These are phyloP conservation scores for Tylopilus sp. DNA, from an alignment of 1,284 basidiomycete genomes.

Conservation along the genomic window DNA sequence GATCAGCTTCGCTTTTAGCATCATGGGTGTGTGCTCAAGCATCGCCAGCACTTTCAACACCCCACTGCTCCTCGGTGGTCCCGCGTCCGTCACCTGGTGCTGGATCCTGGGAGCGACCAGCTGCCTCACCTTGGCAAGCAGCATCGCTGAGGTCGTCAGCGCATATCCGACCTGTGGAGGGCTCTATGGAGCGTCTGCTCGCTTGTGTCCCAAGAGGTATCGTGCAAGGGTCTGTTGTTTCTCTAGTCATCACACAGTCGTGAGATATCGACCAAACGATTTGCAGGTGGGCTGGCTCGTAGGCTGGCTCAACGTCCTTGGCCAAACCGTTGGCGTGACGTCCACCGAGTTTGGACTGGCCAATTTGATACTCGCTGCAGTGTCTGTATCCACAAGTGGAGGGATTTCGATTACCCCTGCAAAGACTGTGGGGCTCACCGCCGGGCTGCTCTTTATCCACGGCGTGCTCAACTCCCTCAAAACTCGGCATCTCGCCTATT, in stretches of 20 bases:
- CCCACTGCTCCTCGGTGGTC: conserved; percentile 71
- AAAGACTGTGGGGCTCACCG: conserved; percentile 74
- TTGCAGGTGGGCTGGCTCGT: conserved; percentile 63
- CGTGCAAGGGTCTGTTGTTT: conserved; percentile 48
- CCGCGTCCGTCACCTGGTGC: conserved; percentile 79
- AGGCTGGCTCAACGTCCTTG: conserved; percentile 86
- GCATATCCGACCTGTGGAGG: conserved; percentile 84
- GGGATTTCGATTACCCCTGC: conserved; percentile 35
- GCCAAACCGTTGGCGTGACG: conserved; percentile 77
- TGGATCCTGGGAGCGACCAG: conserved; percentile 76
- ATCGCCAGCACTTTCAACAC: conserved; percentile 82
- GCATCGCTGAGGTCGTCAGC: conserved; percentile 75
- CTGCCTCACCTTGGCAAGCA: conserved; percentile 74
- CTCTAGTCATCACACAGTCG: conserved; percentile 5
- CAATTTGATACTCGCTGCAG: conserved; percentile 86
- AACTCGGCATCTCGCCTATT: conserved; percentile 73
- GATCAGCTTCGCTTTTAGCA: conserved; percentile 32
- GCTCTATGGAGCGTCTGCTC: conserved; percentile 73
- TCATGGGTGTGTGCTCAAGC: conserved; percentile 69
- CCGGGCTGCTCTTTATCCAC: conserved; percentile 69
- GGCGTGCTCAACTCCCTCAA: conserved; percentile 78
- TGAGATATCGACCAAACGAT: background rate
- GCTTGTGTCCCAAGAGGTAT: conserved; percentile 64
- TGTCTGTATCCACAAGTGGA: conserved; percentile 28
- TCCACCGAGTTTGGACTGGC: conserved; percentile 89